Evolutionary conservation across 495 filamentous ascomycete genomes (phyloP), one percentile per base, ranked within the genome.

Genomic region (Mycothermus thermophilus): DNA sequence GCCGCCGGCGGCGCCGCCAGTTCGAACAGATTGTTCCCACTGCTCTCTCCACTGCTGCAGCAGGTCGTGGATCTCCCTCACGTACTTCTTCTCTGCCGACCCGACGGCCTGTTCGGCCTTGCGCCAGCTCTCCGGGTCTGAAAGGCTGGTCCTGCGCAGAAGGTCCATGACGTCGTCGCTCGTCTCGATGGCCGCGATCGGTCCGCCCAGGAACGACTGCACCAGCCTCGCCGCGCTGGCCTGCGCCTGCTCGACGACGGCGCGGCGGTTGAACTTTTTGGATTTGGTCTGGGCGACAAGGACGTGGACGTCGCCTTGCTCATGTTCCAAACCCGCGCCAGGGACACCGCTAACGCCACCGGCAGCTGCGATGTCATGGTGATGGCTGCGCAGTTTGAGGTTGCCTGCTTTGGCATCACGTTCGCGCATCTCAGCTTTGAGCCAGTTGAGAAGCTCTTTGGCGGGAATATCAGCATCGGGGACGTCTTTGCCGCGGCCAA

Each of bases 241-340:
- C 41, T 84, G 71, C 23, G 83, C 83, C 30, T 82, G 78, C 48
- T 92, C 84, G 16, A 94, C 77, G 23, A 96, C 81, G 19, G 77
- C 77, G 35, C 72, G 72, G 21, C 88, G 75, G 52, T 92, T 94
- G 26, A 77, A 77, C 60, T 94, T 97, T 57, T 94, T 94, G 51
- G 75, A 80, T 46, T 80, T 77, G 19, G 83, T 84, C 32, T 80
- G 75, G 1, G 80, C 72, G 1, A 82, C 62, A 1, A 96, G 69
- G 18, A 96, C 78, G 30, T 83, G 77, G 18, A 97, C 88, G 39
- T 87, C 75, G 46, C 77, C 77, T 30, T 72, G 66, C 16, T 62
- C 63, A 19, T 76, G 74, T 21, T 47, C 44, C 35, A 50, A 34
- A 23, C 14, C 32, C 6, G 22, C 22, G 11, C 22, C 22, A 5